phyloP scores from a whole-genome alignment of 352 stramenopile genomes.

The Pythium sukuiense region DNA sequence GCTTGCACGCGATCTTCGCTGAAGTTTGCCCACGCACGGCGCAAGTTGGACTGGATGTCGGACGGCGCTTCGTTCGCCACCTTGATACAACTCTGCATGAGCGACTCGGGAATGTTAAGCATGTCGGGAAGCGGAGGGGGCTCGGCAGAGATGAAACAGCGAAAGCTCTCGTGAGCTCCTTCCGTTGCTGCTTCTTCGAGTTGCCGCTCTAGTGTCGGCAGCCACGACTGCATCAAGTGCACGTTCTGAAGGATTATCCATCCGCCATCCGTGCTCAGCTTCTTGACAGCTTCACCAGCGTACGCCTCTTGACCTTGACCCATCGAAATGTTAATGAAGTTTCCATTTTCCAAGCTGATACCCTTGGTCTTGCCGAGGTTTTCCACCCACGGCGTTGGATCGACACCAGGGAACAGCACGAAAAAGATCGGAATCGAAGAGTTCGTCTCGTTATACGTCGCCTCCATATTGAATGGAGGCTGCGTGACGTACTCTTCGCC shows the following conservation, averaged over 20 bases:
- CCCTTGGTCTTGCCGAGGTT: slow-evolving; percentile 83
- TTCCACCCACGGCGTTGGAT: slow-evolving; percentile 95
- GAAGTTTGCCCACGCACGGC: slow-evolving; percentile 94
- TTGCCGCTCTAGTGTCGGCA: slow-evolving; percentile 92
- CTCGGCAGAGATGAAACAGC: slow-evolving; percentile 96
- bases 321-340: slow-evolving; percentile 97
- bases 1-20: slow-evolving; percentile 86
- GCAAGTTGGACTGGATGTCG: slow-evolving; percentile 95
- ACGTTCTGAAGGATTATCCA: slow-evolving; percentile 97
- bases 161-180: slow-evolving; percentile 92
- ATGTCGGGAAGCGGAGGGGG: slow-evolving; percentile 91
- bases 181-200: slow-evolving; percentile 90
- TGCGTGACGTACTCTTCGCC: slow-evolving; percentile 93
- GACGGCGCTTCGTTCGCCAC: slow-evolving; percentile 95
- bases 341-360: slow-evolving; percentile 92
- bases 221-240: slow-evolving; percentile 96
- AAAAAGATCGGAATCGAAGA: slow-evolving; percentile 95
- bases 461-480: slow-evolving; percentile 90
- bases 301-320: slow-evolving; percentile 92
- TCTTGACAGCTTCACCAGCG: slow-evolving; percentile 90
- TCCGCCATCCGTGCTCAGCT: slow-evolving; percentile 88
- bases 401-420: slow-evolving; percentile 93
- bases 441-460: slow-evolving; percentile 91
- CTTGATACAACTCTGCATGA: slow-evolving; percentile 96
- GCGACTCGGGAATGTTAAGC: slow-evolving; percentile 96